These are phyloP conservation scores for Rhodotorula sp. DNA, from an alignment of 1,284 basidiomycete species.

Conservation along the genomic window DNA sequence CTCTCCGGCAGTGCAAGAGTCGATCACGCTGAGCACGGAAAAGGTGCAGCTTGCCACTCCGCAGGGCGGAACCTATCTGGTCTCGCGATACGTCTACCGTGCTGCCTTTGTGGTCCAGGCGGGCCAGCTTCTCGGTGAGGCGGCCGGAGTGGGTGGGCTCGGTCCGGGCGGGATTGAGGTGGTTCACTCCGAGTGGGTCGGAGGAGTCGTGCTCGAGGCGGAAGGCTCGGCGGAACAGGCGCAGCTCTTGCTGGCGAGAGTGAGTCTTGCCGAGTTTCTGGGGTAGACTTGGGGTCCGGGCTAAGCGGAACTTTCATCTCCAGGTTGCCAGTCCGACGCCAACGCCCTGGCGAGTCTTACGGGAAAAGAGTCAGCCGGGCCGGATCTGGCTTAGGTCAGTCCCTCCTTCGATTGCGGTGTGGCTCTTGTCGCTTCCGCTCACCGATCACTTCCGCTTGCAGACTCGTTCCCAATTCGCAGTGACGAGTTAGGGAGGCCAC, in stretches of 20 bases:
- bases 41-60: constrained; percentile 49
- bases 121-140: constrained; percentile 22
- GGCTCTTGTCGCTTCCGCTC: no score
- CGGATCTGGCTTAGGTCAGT: constrained; percentile 18
- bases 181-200: constrained; percentile 43
- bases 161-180: constrained; percentile 39
- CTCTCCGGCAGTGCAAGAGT: constrained; percentile 47
- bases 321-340: constrained; percentile 21
- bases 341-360: constrained; percentile 21
- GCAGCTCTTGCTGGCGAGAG: constrained; percentile 34
- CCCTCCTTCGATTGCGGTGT: no score
- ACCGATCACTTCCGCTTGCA: no score
- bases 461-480: no score
- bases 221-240: constrained; percentile 47
- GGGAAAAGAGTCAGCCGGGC: constrained; percentile 27
- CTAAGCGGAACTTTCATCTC: no score
- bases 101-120: constrained; percentile 43
- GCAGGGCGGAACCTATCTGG: constrained; percentile 48
- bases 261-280: background rate
- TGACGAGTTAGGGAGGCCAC: no score
- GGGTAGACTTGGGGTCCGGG: no score
- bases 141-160: constrained; percentile 13
- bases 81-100: constrained; percentile 52
- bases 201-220: constrained; percentile 42
- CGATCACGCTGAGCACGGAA: constrained; percentile 50